Evolutionary conservation across 192 early-diverging fungal genomes (phyloP).

Genomic region (Mortierella alpina): DNA sequence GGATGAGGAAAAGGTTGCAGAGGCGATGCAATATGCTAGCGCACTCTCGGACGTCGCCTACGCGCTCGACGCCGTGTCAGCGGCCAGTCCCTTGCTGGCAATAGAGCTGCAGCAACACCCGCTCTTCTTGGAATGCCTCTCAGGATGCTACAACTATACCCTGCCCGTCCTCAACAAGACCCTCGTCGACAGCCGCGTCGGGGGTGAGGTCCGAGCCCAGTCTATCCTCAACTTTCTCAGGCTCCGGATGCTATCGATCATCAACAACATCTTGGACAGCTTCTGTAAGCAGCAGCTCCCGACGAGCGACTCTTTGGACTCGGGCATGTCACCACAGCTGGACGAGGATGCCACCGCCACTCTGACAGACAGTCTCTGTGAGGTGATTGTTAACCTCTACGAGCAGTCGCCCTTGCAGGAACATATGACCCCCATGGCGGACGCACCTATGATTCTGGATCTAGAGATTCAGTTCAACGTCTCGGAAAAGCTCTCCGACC

Average conservation of each 20-base stretch:
- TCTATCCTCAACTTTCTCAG: constrained; percentile 56
- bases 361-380: constrained; percentile 56
- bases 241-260: constrained; percentile 58
- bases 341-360: constrained; percentile 22
- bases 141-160: constrained; percentile 51
- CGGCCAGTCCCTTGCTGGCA: constrained; percentile 35
- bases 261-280: constrained; percentile 63
- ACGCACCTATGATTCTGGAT: constrained; percentile 89
- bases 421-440: constrained; percentile 64
- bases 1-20: constrained; percentile 19
- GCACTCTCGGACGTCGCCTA: constrained; percentile 43
- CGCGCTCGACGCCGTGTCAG: constrained; percentile 52
- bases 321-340: constrained; percentile 3
- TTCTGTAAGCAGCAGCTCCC: constrained; percentile 57
- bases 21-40: constrained; percentile 34
- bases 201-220: constrained; percentile 17
- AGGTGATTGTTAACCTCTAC: constrained; percentile 67
- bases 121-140: constrained; percentile 35
- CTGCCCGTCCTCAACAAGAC: constrained; percentile 26
- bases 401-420: constrained; percentile 72
- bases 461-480: constrained; percentile 81
- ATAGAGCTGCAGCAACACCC: constrained; percentile 33
- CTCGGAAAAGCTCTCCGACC: constrained; percentile 61
- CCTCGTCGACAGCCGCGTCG: constrained; percentile 8
- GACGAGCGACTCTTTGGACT: constrained; percentile 10